A percentile compares a stretch with the other conserved stretches of the same genome.
phyloP scores from a whole-genome alignment of 768 basidiomycete species.

The Amanita molliuscula region DNA sequence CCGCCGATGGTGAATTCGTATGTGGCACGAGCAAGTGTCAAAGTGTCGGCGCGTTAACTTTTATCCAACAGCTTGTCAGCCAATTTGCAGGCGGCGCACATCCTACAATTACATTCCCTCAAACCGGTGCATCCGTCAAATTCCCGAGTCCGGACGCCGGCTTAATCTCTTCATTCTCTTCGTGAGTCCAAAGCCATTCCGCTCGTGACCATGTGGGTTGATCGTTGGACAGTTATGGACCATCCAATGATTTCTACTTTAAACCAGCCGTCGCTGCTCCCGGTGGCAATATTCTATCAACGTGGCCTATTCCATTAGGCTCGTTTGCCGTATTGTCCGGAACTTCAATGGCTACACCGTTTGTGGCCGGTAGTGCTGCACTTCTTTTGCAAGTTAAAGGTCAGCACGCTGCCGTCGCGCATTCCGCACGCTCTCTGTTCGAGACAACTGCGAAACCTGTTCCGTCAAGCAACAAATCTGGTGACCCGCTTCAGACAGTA shows the following conservation, averaged over 20 bases:
- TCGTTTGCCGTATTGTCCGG: slow-evolving; percentile 30
- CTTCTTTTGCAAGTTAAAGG: slow-evolving; percentile 28
- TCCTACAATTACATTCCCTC: slow-evolving; percentile 38
- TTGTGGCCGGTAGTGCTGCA: slow-evolving; percentile 34
- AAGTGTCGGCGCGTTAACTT: not conserved
- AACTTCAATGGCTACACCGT: slow-evolving; percentile 36
- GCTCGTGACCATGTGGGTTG: not conserved
- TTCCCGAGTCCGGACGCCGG: slow-evolving; percentile 44
- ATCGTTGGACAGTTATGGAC: slow-evolving; percentile 33
- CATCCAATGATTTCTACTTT: slow-evolving; percentile 49
- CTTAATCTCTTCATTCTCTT: slow-evolving; percentile 42
- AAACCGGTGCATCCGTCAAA: slow-evolving; percentile 28
- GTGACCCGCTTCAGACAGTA: slow-evolving; percentile 32
- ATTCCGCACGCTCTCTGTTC: slow-evolving; percentile 24
- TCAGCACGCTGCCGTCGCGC: slow-evolving; percentile 18
- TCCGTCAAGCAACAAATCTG: slow-evolving; percentile 27
- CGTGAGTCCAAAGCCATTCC: slow-evolving; percentile 11
- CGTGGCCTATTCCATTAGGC: slow-evolving; percentile 30
- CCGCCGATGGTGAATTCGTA: slow-evolving; percentile 45
- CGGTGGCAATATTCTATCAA: slow-evolving; percentile 41
- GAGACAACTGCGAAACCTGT: slow-evolving; percentile 37
- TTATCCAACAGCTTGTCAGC: slow-evolving; percentile 29
- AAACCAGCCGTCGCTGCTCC: slow-evolving; percentile 45
- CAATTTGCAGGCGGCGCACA: slow-evolving; percentile 34
- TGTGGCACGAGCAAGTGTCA: slow-evolving; percentile 12